Conservation (phyloP, 2,329 filamentous ascomycete species). For the Colletotrichum sp. region DNA sequence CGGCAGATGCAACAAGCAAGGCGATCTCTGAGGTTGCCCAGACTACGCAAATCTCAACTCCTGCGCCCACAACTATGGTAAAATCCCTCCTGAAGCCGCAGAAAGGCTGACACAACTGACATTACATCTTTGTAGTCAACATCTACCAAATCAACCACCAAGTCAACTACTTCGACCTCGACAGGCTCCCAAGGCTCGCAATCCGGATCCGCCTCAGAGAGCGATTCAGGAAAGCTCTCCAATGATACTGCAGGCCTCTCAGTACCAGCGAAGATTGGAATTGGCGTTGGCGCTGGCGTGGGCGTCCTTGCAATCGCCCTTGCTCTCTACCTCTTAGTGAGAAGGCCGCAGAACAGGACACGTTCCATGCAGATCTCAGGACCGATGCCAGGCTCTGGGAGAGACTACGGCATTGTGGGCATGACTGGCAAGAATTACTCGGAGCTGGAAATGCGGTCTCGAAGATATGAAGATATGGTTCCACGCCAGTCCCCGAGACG, state of each 20-base stretch:
- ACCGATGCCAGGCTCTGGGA: slow-evolving; percentile 53
- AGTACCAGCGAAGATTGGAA: slow-evolving; percentile 51
- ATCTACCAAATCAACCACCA: not conserved
- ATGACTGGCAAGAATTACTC: slow-evolving; percentile 32
- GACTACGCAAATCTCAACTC: slow-evolving; percentile 20
- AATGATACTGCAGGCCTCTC: slow-evolving; percentile 36
- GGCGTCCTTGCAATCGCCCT: slow-evolving; percentile 44
- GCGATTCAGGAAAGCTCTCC: not conserved
- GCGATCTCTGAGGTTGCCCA: not conserved
- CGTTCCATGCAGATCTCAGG: slow-evolving; percentile 52
- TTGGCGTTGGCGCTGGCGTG: slow-evolving; percentile 51
- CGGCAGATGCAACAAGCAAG: not conserved
- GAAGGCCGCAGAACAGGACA: slow-evolving; percentile 31
- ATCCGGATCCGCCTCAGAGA: not conserved
- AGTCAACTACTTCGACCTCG: slow-evolving; percentile 14
- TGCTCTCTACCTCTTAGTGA: slow-evolving; percentile 44
- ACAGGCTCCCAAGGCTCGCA: slow-evolving; percentile 6
- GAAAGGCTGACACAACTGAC: not conserved
- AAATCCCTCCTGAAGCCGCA: not conserved
- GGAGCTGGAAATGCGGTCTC: slow-evolving; percentile 56
- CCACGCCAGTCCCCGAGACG: slow-evolving; percentile 54
- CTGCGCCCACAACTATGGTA: slow-evolving; percentile 11
- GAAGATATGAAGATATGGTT: slow-evolving; percentile 63
- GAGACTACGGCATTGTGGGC: slow-evolving; percentile 26
- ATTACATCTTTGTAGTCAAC: not conserved